phyloP scores from a whole-genome alignment of 805 yeast genomes.

The Ogataea philodendri region DNA sequence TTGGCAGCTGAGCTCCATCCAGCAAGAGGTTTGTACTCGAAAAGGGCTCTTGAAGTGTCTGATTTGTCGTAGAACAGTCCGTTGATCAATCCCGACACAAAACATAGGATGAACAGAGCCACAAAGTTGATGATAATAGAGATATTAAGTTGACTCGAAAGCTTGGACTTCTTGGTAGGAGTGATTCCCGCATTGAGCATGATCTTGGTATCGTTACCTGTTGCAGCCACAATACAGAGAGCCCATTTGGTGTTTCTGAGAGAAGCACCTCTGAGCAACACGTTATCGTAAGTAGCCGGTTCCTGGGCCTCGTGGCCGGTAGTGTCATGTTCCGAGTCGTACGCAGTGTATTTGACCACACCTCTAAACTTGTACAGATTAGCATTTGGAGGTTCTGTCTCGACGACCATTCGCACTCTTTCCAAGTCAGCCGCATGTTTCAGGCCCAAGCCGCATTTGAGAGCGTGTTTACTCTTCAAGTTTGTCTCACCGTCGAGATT shows the following conservation, averaged over 20 bases:
- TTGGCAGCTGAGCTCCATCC: constrained; percentile 54
- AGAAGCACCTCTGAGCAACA: constrained; percentile 69
- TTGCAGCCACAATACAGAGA: constrained; percentile 69
- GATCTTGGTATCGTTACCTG: constrained; percentile 74
- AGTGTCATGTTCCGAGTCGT: constrained; percentile 31
- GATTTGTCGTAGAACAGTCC: constrained; percentile 55
- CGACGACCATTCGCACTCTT: constrained; percentile 56
- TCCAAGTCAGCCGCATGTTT: constrained; percentile 59
- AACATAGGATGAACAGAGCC: constrained; percentile 61
- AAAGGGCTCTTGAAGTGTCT: constrained; percentile 48
- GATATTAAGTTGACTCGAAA: constrained; percentile 62
- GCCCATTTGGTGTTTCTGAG: constrained; percentile 76
- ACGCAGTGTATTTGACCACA: constrained; percentile 51
- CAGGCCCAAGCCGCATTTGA: constrained; percentile 53
- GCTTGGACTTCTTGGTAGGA: constrained; percentile 67
- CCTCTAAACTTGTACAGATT: constrained; percentile 67
- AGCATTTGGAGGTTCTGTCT: constrained; percentile 71
- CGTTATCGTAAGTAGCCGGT: constrained; percentile 58
- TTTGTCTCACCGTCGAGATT: constrained; percentile 77
- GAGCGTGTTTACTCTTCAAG: constrained; percentile 55
- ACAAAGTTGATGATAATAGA: constrained; percentile 64
- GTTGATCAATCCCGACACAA: constrained; percentile 66
- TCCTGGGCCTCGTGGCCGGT: constrained; percentile 42
- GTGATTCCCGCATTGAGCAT: constrained; percentile 77
- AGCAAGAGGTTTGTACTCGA: constrained; percentile 62